Conservation (phyloP, 2,329 filamentous ascomycete genomes). For the Claviceps sp. region DNA sequence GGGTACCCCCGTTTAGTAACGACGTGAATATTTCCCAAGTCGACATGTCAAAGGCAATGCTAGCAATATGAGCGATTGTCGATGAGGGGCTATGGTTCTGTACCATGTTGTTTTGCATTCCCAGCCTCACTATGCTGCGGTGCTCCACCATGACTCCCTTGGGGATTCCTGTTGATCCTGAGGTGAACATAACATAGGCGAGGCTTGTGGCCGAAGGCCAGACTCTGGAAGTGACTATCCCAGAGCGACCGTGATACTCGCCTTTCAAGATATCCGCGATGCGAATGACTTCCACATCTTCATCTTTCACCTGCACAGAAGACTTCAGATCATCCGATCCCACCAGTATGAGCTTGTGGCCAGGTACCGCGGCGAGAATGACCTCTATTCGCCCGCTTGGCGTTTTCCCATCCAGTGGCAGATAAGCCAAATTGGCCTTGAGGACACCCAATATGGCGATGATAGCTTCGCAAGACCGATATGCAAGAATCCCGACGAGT, state of each 20-base stretch:
- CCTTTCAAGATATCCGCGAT: background rate
- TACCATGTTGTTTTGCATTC: background rate
- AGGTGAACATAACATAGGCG: constrained; percentile 3
- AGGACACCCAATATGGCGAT: constrained; percentile 11
- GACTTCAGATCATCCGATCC: background rate
- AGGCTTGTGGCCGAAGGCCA: background rate
- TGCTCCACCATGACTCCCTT: constrained; percentile 3
- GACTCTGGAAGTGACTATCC: background rate
- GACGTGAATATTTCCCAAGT: constrained; percentile 8
- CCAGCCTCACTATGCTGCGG: background rate
- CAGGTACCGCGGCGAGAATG: constrained; percentile 8
- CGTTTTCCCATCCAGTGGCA: constrained; percentile 12
- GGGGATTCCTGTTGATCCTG: background rate
- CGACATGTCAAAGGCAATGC: constrained; percentile 8
- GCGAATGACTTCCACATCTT: background rate
- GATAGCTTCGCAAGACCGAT: constrained; percentile 3
- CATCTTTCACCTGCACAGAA: background rate
- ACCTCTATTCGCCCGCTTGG: constrained; percentile 9
- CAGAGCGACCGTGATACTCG: background rate
- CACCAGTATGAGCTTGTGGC: constrained; percentile 8
- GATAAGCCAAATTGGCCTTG: constrained; percentile 14
- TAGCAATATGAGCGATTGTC: constrained; percentile 4
- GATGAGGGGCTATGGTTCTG: background rate
- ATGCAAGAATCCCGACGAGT: background rate
- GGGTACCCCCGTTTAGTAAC: constrained; percentile 7